These are phyloP conservation scores for Melampsora americana DNA, from an alignment of 1,284 basidiomycete genomes.

Conservation along the genomic window DNA sequence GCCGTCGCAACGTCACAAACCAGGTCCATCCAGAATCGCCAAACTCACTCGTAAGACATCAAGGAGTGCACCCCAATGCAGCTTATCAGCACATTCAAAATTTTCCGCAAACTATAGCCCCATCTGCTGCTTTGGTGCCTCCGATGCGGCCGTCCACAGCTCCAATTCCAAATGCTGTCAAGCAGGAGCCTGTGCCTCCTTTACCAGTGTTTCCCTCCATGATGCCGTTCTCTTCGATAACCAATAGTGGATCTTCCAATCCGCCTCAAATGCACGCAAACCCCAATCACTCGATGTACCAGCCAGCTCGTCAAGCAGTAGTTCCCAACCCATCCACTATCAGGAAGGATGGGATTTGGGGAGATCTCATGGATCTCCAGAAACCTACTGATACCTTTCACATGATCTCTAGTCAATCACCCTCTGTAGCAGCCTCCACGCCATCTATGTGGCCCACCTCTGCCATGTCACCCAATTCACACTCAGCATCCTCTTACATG, in stretches of 20 bases:
- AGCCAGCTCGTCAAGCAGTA: background rate
- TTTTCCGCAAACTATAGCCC: background rate
- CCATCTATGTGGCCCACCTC: background rate
- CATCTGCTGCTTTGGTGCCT: background rate
- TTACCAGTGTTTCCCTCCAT: conserved; percentile 4
- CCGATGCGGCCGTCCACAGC: conserved; percentile 9
- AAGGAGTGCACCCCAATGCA: background rate
- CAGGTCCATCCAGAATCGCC: background rate
- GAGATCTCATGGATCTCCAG: conserved; percentile 18
- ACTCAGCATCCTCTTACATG: background rate
- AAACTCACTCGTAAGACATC: background rate
- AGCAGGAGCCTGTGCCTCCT: background rate
- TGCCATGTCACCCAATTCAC: background rate
- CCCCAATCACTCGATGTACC: background rate
- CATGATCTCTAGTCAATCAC: background rate
- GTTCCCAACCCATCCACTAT: background rate
- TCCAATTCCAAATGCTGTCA: background rate
- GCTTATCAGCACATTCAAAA: background rate
- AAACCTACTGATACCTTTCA: background rate
- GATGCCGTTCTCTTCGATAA: background rate
- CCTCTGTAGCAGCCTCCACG: background rate
- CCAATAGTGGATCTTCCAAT: background rate
- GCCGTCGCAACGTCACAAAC: background rate
- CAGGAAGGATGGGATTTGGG: conserved; percentile 27
- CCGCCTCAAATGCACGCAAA: background rate